Evolutionary conservation across 768 basidiomycete genomes (phyloP).

Genomic region (Pisolithus sp.): DNA sequence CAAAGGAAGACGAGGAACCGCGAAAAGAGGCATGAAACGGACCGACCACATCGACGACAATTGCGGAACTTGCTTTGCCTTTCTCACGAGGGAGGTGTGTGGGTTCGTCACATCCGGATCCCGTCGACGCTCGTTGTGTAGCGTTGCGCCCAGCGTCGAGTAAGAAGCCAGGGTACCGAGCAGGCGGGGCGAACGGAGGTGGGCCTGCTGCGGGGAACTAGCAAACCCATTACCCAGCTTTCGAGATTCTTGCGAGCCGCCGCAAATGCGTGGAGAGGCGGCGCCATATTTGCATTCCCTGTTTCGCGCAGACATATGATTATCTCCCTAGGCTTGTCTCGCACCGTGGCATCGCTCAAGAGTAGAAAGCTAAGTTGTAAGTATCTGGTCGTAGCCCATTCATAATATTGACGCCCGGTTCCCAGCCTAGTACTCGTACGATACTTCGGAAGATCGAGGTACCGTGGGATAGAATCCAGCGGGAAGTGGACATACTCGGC

Average conservation of each 20-base stretch:
- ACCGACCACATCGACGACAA: constrained; percentile 53
- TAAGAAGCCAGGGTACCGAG: not conserved
- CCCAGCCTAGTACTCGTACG: constrained; percentile 70
- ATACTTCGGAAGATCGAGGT: constrained; percentile 6
- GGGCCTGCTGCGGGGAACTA: too few species aligned
- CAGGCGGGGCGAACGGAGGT: not conserved
- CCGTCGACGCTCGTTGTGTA: too few species aligned
- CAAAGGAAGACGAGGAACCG: not conserved
- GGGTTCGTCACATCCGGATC: constrained; percentile 43
- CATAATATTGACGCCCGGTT: constrained; percentile 41
- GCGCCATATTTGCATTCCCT: constrained; percentile 48
- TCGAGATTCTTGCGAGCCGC: constrained; percentile 54
- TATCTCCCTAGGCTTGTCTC: constrained; percentile 44
- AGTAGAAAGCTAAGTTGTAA: not conserved
- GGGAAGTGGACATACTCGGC: constrained; percentile 64
- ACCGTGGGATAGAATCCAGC: constrained; percentile 55
- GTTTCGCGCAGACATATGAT: constrained; percentile 54
- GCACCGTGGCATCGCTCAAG: not conserved
- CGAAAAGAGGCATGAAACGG: not conserved
- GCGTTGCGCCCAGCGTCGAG: not conserved
- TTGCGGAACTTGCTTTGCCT: constrained; percentile 52
- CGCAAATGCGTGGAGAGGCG: constrained; percentile 57
- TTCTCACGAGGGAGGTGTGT: constrained; percentile 33
- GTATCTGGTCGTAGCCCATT: not conserved
- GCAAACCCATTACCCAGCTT: constrained; percentile 51